Conservation (phyloP, 108 stramenopile species). For the Skeletonema tropicum region DNA sequence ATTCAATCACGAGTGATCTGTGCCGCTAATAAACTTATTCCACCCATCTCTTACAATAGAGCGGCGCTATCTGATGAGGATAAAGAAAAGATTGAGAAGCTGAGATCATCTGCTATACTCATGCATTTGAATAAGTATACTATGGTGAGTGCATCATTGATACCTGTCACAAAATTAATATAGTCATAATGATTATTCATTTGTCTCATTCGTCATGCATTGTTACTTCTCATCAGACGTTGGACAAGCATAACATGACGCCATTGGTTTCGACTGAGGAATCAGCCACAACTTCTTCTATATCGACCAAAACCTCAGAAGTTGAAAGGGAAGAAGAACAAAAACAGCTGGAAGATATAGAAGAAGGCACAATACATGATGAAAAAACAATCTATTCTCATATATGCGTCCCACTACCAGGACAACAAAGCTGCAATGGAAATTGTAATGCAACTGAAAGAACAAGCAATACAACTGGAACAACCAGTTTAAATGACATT, state of each 20-base stretch:
- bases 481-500: not conserved
- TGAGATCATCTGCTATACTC: not conserved
- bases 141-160: not conserved
- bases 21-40: not conserved
- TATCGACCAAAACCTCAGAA: not conserved
- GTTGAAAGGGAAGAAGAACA: not conserved
- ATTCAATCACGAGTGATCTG: not conserved
- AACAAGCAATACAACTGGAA: not conserved
- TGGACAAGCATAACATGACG: not conserved
- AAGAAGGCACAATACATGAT: not conserved
- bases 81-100: slow-evolving; percentile 5
- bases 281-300: not conserved
- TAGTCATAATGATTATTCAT: not conserved
- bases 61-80: not conserved
- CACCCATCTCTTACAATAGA: not conserved
- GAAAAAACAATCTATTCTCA: not conserved
- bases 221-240: not conserved
- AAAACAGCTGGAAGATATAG: not conserved
- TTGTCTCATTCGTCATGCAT: too few species aligned
- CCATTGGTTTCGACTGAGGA: not conserved
- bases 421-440: not conserved
- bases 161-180: too few species aligned
- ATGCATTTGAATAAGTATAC: not conserved
- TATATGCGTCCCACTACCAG: slow-evolving; percentile 1
- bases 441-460: not conserved